Evolutionary conservation across 352 stramenopile genomes (phyloP), one percentile per base, ranked within the genome.

Genomic region (Globisporangium lucens): DNA sequence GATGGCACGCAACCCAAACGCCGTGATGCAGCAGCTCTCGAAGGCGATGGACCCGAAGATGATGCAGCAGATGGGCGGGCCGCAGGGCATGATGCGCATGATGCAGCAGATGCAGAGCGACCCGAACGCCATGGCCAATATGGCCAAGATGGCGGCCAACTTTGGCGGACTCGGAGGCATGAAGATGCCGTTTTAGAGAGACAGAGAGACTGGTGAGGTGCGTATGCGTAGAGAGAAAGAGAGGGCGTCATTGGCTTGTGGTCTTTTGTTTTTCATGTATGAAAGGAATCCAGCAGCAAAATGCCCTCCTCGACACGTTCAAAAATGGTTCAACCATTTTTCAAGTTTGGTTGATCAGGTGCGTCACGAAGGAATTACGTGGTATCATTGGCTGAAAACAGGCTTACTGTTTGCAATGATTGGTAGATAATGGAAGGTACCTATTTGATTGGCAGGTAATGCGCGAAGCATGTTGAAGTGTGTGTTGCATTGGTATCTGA

Each of bases 11-110:
- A 99, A 99, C 78, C 97, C 97, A 49, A 94, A 98, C 59, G 84
- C 91, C 3, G 90, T 99, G 52, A 98, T 99, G 89, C 93, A 99
- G 80, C 95, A 99, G 72, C 79, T 99, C 17, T 97, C 97, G 61
- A 98, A 97, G 74, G 87, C 93, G 13, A 96, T 98, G 82, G 91
- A 97, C 68, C 89, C 87, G 33, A 92, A 96, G 77, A 98, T 98
- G 93, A 90, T 97, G 82, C 79, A 77, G 70, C 79, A 95, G 55
- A 92, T 96, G 79, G 83, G 83, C 51, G 83, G 86, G 0, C 74
- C 84, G 29, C 83, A 94, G 75, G 85, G 87, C 72, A 95, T 95
- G 84, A 96, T 97, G 77, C 83, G 88, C 61, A 97, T 98, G 92
- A 87, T 99, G 74, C 87, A 97, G 78, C 92, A 98, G 75, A 98